Percentiles rank a stretch among this genome's conserved stretches.
Conservation (phyloP, 2,329 filamentous ascomycete species). For the Cercospora nicotianae region DNA sequence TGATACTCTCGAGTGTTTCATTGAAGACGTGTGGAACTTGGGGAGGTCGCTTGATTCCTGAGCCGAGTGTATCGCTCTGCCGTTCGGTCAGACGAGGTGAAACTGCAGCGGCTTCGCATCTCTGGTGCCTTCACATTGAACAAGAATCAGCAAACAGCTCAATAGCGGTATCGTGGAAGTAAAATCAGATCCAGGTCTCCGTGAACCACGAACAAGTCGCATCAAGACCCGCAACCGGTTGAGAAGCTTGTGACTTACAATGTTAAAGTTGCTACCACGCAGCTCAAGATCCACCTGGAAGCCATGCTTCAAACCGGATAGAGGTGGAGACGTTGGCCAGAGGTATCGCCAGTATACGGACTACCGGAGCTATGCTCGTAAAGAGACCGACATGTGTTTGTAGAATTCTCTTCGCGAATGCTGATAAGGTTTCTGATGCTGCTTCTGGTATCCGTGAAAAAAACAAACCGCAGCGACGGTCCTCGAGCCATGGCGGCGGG, state of each 20-base stretch:
- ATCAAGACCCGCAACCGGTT: neutral
- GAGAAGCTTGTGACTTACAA: neutral
- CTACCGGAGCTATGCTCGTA: neutral
- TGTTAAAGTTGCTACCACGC: neutral
- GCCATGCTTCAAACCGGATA: neutral
- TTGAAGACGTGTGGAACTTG: slow-evolving; percentile 1
- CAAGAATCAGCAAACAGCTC: neutral
- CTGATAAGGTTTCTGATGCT: neutral
- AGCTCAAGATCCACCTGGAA: neutral
- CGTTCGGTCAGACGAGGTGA: neutral
- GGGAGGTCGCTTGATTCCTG: slow-evolving; percentile 1
- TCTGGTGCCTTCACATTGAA: neutral
- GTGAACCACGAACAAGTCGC: neutral
- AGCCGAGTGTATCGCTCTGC: slow-evolving; percentile 1
- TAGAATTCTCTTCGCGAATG: neutral
- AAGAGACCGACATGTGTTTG: neutral
- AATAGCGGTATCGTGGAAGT: neutral
- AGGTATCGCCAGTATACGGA: neutral
- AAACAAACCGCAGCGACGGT: neutral
- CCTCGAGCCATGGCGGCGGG: neutral
- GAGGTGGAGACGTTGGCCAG: neutral
- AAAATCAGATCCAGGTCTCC: neutral
- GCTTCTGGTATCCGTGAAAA: neutral
- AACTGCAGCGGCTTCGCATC: neutral
- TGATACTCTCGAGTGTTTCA: slow-evolving; percentile 1